A percentile compares a stretch with the other conserved stretches of the same genome.
Evolutionary conservation across 1,284 basidiomycete genomes (phyloP).

Genomic region (Irpex rosettiformis): DNA sequence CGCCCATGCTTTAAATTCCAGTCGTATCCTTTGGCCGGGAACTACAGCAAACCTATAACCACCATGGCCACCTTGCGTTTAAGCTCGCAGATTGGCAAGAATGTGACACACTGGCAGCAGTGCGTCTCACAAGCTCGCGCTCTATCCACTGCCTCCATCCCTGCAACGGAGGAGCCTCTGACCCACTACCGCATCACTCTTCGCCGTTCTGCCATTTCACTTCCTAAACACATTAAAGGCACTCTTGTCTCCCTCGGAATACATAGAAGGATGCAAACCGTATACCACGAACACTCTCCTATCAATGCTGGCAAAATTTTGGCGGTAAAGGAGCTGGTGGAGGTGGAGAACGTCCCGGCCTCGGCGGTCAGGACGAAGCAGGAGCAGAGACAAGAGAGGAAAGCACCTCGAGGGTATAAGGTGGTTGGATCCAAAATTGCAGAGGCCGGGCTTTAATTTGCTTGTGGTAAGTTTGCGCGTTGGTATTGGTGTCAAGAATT

Average conservation of each 20-base stretch:
- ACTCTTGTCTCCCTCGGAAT: slow-evolving; percentile 77
- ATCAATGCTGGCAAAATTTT: slow-evolving; percentile 82
- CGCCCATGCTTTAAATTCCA: too few species aligned
- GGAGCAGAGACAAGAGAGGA: slow-evolving; percentile 61
- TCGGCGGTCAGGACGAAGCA: slow-evolving; percentile 61
- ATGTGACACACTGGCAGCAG: neutral
- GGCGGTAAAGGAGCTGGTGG: slow-evolving; percentile 81
- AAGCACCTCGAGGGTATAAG: slow-evolving; percentile 61
- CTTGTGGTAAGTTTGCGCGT: neutral
- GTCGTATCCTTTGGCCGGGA: too few species aligned
- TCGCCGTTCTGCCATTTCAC: slow-evolving; percentile 77
- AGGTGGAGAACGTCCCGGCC: slow-evolving; percentile 76
- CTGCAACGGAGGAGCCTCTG: slow-evolving; percentile 28
- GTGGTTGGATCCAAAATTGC: slow-evolving; percentile 37
- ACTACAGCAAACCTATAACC: neutral
- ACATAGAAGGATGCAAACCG: slow-evolving; percentile 76
- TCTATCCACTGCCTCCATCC: neutral
- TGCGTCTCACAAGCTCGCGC: neutral
- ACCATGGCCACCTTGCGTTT: neutral
- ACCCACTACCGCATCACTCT: slow-evolving; percentile 87
- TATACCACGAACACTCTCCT: slow-evolving; percentile 71
- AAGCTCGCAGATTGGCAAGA: neutral
- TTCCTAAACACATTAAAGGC: slow-evolving; percentile 67
- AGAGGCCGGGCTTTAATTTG: neutral
- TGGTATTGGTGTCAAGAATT: neutral